These are phyloP conservation scores for Exophiala xenobiotica DNA, from an alignment of 2,329 filamentous ascomycete genomes.

Conservation along the genomic window DNA sequence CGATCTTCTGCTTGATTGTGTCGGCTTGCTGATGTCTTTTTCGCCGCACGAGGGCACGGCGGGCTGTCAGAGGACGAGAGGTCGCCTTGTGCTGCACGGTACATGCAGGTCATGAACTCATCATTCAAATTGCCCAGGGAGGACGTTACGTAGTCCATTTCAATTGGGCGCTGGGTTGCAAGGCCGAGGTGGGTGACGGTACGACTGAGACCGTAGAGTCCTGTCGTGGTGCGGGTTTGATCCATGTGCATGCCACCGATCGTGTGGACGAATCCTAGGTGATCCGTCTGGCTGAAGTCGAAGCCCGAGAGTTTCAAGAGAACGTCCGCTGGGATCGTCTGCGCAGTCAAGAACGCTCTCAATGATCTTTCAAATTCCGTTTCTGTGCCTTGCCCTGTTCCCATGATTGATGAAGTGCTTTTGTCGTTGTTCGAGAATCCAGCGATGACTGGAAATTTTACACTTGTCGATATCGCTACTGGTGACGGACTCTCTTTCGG, in stretches of 20 bases:
- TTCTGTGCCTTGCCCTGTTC: slow-evolving; percentile 12
- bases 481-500: too few species aligned
- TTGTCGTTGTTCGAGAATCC: too few species aligned
- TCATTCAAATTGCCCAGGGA: slow-evolving; percentile 76
- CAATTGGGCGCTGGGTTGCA: slow-evolving; percentile 41
- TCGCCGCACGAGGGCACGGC: slow-evolving; percentile 22
- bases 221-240: slow-evolving; percentile 55
- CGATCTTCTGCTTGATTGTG: background rate
- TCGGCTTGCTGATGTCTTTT: background rate
- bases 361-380: slow-evolving; percentile 69
- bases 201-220: slow-evolving; percentile 70
- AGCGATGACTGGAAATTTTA: too few species aligned
- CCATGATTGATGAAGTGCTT: too few species aligned
- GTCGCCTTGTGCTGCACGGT: slow-evolving; percentile 59
- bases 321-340: slow-evolving; percentile 64
- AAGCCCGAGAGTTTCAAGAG: slow-evolving; percentile 70
- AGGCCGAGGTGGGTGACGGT: slow-evolving; percentile 66
- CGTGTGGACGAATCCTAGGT: slow-evolving; percentile 79
- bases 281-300: slow-evolving; percentile 72
- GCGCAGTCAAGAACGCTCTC: slow-evolving; percentile 66
- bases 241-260: slow-evolving; percentile 62
- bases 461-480: too few species aligned
- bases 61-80: slow-evolving; percentile 45
- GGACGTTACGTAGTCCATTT: slow-evolving; percentile 52
- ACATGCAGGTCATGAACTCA: slow-evolving; percentile 62